A percentile compares a stretch with the other conserved stretches of the same genome.
Conservation (phyloP, 768 basidiomycete genomes). For the Daedaleopsis nitida region DNA sequence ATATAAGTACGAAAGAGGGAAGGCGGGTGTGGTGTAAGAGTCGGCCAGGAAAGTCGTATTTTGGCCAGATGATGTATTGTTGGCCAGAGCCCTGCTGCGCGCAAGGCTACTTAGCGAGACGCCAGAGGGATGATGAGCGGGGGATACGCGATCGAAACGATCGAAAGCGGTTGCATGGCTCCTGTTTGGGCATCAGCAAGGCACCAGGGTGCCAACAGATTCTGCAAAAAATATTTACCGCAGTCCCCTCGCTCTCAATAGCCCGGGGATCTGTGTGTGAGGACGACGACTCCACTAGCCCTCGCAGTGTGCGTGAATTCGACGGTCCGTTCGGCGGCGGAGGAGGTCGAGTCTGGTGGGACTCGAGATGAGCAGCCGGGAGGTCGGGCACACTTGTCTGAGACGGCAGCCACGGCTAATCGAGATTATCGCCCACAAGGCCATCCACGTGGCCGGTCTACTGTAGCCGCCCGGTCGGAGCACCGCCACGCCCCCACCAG, state of each 20-base stretch:
- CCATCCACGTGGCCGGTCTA: constrained; percentile 8
- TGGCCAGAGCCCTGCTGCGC: not conserved
- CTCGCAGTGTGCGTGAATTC: too few species aligned
- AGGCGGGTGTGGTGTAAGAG: constrained; percentile 13
- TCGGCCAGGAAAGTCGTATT: constrained; percentile 12
- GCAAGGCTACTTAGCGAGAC: not conserved
- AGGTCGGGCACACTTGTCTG: too few species aligned
- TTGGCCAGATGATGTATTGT: constrained; percentile 25
- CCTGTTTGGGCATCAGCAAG: constrained; percentile 19
- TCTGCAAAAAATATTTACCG: constrained; percentile 6
- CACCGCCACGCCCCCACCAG: constrained; percentile 12
- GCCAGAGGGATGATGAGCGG: constrained; percentile 17
- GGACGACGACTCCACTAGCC: too few species aligned
- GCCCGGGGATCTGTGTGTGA: too few species aligned
- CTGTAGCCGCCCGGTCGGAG: constrained; percentile 16
- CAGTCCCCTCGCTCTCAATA: not conserved
- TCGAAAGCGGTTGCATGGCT: constrained; percentile 17
- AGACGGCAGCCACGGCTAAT: constrained; percentile 4
- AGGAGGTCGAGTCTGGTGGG: not conserved
- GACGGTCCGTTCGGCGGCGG: too few species aligned
- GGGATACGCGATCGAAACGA: constrained; percentile 19
- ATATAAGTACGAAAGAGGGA: constrained; percentile 12
- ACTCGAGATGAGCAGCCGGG: too few species aligned
- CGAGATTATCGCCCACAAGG: constrained; percentile 16
- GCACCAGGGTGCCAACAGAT: constrained; percentile 18